Conservation (phyloP, 208 protist species). For the Leishmania lainsoni region DNA sequence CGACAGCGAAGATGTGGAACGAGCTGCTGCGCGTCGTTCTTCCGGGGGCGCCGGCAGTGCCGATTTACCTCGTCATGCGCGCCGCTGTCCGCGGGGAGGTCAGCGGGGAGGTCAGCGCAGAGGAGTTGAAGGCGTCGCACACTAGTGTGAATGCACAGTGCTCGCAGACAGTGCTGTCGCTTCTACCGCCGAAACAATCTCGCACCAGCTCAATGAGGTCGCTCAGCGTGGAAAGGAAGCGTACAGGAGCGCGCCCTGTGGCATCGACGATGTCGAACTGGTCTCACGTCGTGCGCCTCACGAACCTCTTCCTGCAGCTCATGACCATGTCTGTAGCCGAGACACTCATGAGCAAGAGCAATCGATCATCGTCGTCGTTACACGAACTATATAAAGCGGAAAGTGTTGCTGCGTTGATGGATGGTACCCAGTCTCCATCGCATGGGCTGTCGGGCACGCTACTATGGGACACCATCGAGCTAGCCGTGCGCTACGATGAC, state of each 20-base stretch:
- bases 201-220: not conserved
- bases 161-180: not conserved
- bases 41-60: conserved; percentile 62
- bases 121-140: not conserved
- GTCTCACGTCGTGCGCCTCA: conserved; percentile 43
- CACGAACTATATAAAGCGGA: not conserved
- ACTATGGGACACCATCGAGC: conserved; percentile 69
- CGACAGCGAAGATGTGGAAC: conserved; percentile 57
- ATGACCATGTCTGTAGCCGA: conserved; percentile 52
- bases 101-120: not conserved
- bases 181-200: not conserved
- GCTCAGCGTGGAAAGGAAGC: conserved; percentile 2
- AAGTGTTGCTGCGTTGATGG: not conserved
- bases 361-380: not conserved
- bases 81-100: conserved; percentile 8
- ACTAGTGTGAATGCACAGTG: not conserved
- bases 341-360: conserved; percentile 29
- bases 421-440: not conserved
- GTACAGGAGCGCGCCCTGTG: not conserved
- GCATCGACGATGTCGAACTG: conserved; percentile 38
- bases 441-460: conserved; percentile 39
- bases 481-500: conserved; percentile 79
- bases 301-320: conserved; percentile 55
- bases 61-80: conserved; percentile 67
- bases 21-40: conserved; percentile 66